These are phyloP conservation scores for Sclerotinia sclerotiorum DNA, from an alignment of 2,329 filamentous ascomycete genomes.

Conservation along the genomic window DNA sequence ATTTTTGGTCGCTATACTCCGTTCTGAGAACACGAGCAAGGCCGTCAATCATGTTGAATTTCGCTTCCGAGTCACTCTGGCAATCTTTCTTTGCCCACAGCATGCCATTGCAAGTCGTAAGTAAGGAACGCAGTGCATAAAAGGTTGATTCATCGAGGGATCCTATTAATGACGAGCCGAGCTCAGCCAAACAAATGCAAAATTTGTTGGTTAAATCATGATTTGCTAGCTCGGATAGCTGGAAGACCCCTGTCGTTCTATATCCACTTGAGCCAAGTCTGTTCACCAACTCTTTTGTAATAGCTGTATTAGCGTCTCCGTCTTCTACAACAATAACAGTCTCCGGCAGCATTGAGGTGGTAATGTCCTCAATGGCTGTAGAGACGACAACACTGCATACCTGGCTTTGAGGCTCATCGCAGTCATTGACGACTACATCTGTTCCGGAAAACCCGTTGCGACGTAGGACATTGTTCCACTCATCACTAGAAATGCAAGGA, in stretches of 20 bases:
- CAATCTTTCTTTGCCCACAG: not conserved
- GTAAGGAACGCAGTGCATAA: not conserved
- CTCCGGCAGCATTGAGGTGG: not conserved
- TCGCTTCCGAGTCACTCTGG: too few species aligned
- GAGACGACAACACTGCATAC: not conserved
- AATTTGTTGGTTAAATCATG: not conserved
- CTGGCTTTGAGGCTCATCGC: not conserved
- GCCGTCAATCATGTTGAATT: slow-evolving; percentile 3
- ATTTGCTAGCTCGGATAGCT: not conserved
- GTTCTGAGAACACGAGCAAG: slow-evolving; percentile 2
- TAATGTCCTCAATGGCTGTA: not conserved
- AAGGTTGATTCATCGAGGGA: not conserved
- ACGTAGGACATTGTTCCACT: not conserved
- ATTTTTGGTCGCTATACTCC: not conserved
- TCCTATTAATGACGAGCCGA: not conserved
- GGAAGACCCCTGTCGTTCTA: not conserved
- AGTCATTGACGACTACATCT: slow-evolving; percentile 1
- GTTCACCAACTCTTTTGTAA: not conserved
- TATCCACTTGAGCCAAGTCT: not conserved
- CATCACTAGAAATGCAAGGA: not conserved
- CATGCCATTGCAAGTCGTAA: not conserved
- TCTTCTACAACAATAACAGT: not conserved
- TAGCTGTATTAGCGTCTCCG: not conserved
- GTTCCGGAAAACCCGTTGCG: not conserved
- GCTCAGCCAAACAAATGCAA: not conserved